These are phyloP conservation scores for Xerophyta viscosa DNA, from an alignment of 106 monocot genomes.

Conservation along the genomic window DNA sequence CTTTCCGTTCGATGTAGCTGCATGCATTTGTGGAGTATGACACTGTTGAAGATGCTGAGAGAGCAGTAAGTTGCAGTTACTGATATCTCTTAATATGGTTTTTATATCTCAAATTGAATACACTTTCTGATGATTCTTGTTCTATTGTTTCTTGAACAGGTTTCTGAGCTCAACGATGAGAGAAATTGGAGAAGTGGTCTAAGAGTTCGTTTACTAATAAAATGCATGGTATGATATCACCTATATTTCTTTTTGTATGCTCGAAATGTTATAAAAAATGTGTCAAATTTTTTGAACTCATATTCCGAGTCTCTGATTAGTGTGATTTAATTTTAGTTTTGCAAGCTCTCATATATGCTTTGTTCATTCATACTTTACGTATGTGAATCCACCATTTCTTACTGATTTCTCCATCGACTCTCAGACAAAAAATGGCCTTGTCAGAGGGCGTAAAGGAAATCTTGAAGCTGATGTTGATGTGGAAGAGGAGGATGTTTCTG, in stretches of 20 bases:
- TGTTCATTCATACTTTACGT: too few relatives aligned
- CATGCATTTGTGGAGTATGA: slow-evolving; percentile 99
- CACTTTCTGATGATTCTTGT: neutral
- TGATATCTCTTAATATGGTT: neutral
- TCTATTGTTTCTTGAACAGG: slow-evolving; percentile 20
- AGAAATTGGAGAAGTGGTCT: slow-evolving; percentile 95
- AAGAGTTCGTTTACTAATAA: slow-evolving; percentile 67
- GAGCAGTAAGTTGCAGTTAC: slow-evolving; percentile 60
- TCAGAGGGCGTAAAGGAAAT: slow-evolving; percentile 39
- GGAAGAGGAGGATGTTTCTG: slow-evolving; percentile 43
- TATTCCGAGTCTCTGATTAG: too few relatives aligned
- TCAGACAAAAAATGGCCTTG: slow-evolving; percentile 31
- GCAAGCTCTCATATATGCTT: too few relatives aligned
- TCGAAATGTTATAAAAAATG: too few relatives aligned
- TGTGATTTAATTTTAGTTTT: too few relatives aligned
- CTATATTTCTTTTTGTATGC: too few relatives aligned
- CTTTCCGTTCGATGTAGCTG: slow-evolving; percentile 33
- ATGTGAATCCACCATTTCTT: too few relatives aligned
- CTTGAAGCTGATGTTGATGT: slow-evolving; percentile 60
- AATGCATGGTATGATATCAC: slow-evolving; percentile 79
- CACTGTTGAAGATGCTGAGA: slow-evolving; percentile 76
- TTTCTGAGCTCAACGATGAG: slow-evolving; percentile 74
- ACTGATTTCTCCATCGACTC: neutral
- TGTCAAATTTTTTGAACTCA: too few relatives aligned
- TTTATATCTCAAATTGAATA: too few relatives aligned